phyloP scores from a whole-genome alignment of 352 stramenopile species.

The Paralagenidium karlingii region DNA sequence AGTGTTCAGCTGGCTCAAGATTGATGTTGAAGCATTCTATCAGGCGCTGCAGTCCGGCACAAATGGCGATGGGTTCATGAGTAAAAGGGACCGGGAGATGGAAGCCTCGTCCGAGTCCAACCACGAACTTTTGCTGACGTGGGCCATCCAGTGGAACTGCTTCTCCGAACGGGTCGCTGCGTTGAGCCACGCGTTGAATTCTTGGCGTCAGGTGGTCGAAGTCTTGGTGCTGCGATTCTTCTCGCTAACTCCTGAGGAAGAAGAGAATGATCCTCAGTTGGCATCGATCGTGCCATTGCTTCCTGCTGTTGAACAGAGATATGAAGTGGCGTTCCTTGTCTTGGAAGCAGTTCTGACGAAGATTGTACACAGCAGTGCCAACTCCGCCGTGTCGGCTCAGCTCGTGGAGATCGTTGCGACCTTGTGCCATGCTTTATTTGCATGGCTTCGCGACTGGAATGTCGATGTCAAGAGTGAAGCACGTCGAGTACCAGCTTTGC shows the following conservation, averaged over 20 bases:
- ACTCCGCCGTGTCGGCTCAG: slow-evolving; percentile 35
- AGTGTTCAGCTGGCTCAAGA: slow-evolving; percentile 73
- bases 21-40: slow-evolving; percentile 66
- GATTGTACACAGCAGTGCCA: slow-evolving; percentile 39
- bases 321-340: slow-evolving; percentile 52
- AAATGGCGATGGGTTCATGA: neutral
- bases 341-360: slow-evolving; percentile 46
- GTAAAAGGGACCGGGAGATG: neutral
- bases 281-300: no score
- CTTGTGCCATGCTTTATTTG: no score
- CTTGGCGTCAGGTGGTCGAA: slow-evolving; percentile 60
- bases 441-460: no score
- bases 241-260: slow-evolving; percentile 22
- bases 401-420: slow-evolving; percentile 70
- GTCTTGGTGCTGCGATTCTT: slow-evolving; percentile 72
- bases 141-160: slow-evolving; percentile 74
- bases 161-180: slow-evolving; percentile 75
- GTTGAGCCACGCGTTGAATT: slow-evolving; percentile 69
- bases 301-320: slow-evolving; percentile 48
- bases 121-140: slow-evolving; percentile 50
- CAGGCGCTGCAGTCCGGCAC: slow-evolving; percentile 27
- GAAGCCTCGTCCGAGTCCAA: slow-evolving; percentile 1
- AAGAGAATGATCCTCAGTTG: slow-evolving; percentile 18
- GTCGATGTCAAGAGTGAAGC: no score
- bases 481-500: no score